Evolutionary conservation across 352 stramenopile genomes (phyloP).

Genomic region (Pythium dissotocum): DNA sequence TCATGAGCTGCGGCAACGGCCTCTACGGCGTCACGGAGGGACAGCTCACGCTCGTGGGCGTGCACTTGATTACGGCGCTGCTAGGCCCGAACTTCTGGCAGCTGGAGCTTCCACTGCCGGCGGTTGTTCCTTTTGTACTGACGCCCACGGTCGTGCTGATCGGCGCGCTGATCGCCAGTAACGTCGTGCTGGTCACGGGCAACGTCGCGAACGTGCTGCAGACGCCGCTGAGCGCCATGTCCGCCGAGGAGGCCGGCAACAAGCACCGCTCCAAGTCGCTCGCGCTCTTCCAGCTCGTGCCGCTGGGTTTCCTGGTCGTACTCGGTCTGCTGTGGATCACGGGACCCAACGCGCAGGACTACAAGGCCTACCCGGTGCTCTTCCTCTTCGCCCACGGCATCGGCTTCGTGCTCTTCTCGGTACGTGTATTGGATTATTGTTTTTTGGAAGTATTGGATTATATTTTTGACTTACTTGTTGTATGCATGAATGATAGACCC

Average conservation of each 20-base stretch:
- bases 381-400: conserved; percentile 84
- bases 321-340: conserved; percentile 75
- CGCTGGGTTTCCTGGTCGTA: conserved; percentile 55
- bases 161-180: conserved; percentile 60
- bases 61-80: conserved; percentile 58
- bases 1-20: conserved; percentile 88
- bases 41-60: conserved; percentile 72
- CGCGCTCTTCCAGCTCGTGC: conserved; percentile 75
- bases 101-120: conserved; percentile 29
- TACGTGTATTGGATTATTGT: conserved; percentile 14
- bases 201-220: conserved; percentile 78
- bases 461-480: too few relatives aligned
- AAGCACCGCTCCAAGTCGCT: conserved; percentile 85
- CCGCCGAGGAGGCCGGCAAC: conserved; percentile 69
- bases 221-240: conserved; percentile 53
- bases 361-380: conserved; percentile 66
- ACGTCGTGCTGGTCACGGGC: conserved; percentile 70
- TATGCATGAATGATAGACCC: conserved; percentile 42
- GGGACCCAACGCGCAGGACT: conserved; percentile 63
- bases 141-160: conserved; percentile 56
- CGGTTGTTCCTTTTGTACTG: conserved; percentile 25
- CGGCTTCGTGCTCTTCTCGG: conserved; percentile 85
- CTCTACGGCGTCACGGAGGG: conserved; percentile 85
- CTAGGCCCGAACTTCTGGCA: conserved; percentile 66
- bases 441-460: too few relatives aligned